Conservation (phyloP, 768 basidiomycete genomes). For the Ramaria sp. region DNA sequence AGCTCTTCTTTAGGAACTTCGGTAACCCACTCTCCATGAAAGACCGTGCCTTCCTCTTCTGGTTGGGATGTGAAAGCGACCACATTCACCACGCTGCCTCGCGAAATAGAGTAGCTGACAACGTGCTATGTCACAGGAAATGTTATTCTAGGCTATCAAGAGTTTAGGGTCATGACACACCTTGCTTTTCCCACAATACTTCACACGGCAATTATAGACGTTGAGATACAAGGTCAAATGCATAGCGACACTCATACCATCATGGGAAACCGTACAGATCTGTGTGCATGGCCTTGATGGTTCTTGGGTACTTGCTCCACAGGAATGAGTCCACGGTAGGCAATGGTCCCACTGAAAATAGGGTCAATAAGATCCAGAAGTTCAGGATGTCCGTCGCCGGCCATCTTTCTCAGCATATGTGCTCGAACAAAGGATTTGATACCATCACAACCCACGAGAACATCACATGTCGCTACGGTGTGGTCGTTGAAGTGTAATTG, state of each 20-base stretch:
- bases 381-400: constrained; percentile 14
- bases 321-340: constrained; percentile 36
- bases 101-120: constrained; percentile 50
- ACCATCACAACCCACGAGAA: constrained; percentile 20
- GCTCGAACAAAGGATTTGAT: constrained; percentile 17
- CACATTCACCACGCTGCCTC: constrained; percentile 49
- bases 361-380: constrained; percentile 29
- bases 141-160: constrained; percentile 9
- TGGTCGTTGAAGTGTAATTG: constrained; percentile 18
- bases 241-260: constrained; percentile 27
- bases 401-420: constrained; percentile 16
- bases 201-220: background rate
- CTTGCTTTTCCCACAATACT: constrained; percentile 49
- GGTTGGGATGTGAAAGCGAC: constrained; percentile 43
- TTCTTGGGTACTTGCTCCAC: constrained; percentile 22
- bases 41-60: constrained; percentile 41
- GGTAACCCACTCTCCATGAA: constrained; percentile 41
- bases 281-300: constrained; percentile 15
- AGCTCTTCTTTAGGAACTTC: constrained; percentile 33
- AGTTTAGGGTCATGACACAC: constrained; percentile 19
- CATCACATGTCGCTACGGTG: constrained; percentile 15
- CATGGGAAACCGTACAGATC: constrained; percentile 28
- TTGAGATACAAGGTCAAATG: background rate
- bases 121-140: constrained; percentile 31
- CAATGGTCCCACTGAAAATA: constrained; percentile 34